phyloP scores from a whole-genome alignment of 805 yeast genomes.

The Schizosaccharomyces osmophilus region DNA sequence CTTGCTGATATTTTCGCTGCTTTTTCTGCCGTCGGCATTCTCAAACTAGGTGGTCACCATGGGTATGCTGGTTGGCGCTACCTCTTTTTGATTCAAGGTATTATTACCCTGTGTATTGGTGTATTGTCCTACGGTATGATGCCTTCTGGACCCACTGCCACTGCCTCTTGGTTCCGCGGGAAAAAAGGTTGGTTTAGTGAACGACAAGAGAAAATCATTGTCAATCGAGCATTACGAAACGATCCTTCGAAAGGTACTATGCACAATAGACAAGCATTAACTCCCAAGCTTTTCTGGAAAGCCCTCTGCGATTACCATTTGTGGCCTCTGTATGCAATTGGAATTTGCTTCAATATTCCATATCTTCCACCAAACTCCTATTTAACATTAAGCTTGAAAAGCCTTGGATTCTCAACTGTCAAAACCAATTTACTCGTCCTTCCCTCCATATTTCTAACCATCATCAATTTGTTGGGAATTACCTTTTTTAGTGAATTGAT shows the following conservation, averaged over 20 bases:
- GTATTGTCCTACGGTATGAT: conserved; percentile 19
- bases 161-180: conserved; percentile 24
- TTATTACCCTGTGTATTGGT: conserved; percentile 31
- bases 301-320: conserved; percentile 26
- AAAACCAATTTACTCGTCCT: conserved; percentile 28
- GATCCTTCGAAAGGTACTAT: conserved; percentile 42
- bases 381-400: conserved; percentile 24
- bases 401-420: conserved; percentile 27
- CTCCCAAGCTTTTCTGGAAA: conserved; percentile 18
- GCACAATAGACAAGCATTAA: conserved; percentile 33
- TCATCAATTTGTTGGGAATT: conserved; percentile 9
- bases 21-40: conserved; percentile 25
- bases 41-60: conserved; percentile 22
- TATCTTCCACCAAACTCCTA: conserved; percentile 19
- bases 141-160: conserved; percentile 33
- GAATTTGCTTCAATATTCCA: conserved; percentile 22
- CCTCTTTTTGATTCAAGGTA: conserved; percentile 38
- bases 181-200: conserved; percentile 31
- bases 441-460: conserved; percentile 17
- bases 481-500: conserved; percentile 8
- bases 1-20: conserved; percentile 21
- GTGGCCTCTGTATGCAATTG: conserved; percentile 29
- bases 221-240: conserved; percentile 34
- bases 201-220: conserved; percentile 32
- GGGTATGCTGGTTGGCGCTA: conserved; percentile 34